Conservation (phyloP, 768 basidiomycete genomes). For the Boletus vermiculosoides region DNA sequence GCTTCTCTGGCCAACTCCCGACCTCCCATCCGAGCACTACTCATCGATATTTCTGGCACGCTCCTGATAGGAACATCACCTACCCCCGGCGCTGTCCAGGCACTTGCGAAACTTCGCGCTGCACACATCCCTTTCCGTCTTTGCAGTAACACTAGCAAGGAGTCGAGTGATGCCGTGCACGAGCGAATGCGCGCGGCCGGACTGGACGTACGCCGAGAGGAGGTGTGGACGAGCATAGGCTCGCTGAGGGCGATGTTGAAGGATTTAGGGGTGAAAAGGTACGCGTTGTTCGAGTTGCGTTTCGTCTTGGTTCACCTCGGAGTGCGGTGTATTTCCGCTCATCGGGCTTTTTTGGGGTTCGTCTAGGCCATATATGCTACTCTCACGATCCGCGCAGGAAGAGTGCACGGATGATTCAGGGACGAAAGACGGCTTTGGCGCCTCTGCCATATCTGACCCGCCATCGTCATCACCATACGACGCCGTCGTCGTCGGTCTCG, state of each 20-base stretch:
- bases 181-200: constrained; percentile 46
- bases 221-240: constrained; percentile 66
- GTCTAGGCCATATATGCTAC: constrained; percentile 50
- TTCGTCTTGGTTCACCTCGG: background rate
- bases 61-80: constrained; percentile 53
- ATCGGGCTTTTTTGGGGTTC: background rate
- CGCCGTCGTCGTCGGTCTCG: constrained; percentile 63
- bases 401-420: constrained; percentile 34
- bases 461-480: constrained; percentile 37
- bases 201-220: constrained; percentile 42
- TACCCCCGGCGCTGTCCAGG: constrained; percentile 42
- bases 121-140: constrained; percentile 45
- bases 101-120: constrained; percentile 29
- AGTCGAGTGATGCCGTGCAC: constrained; percentile 48
- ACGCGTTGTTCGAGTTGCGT: background rate
- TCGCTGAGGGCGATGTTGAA: constrained; percentile 50
- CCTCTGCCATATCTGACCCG: background rate
- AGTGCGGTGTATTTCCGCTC: background rate
- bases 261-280: constrained; percentile 43
- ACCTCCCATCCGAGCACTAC: constrained; percentile 43
- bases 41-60: constrained; percentile 70
- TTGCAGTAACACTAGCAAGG: constrained; percentile 73
- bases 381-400: constrained; percentile 48
- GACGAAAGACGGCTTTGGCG: background rate
- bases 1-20: background rate